Percentiles rank a stretch among this genome's conserved stretches.
Evolutionary conservation across 2,329 filamentous ascomycete species (phyloP).

Genomic region (Sclerotiophoma versabilis): DNA sequence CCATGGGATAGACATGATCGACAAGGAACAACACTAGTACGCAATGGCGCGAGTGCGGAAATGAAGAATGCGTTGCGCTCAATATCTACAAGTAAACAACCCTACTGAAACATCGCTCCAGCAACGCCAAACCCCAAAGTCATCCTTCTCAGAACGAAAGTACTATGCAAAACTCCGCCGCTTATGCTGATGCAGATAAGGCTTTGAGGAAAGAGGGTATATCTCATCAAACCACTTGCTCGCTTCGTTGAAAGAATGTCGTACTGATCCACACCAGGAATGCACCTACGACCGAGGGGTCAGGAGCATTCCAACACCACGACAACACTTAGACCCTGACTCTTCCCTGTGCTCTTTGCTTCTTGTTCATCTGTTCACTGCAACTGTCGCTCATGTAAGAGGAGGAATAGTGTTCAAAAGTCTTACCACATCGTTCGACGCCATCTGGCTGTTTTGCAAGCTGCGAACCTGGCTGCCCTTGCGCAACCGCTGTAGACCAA

Average conservation of each 20-base stretch:
- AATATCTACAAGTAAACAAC: conserved; percentile 5
- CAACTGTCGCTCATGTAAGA: conserved; percentile 15
- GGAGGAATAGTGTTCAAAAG: conserved; percentile 46
- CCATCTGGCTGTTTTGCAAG: conserved; percentile 61
- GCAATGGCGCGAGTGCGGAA: too few relatives aligned
- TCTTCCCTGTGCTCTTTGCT: neutral
- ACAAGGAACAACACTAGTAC: too few relatives aligned
- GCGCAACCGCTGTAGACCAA: conserved; percentile 63
- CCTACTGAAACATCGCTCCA: neutral
- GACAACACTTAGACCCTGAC: neutral
- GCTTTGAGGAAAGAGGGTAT: conserved; percentile 17
- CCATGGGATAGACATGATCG: too few relatives aligned
- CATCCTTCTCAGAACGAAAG: neutral
- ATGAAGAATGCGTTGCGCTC: too few relatives aligned
- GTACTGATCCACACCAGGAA: conserved; percentile 7
- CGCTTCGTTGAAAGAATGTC: neutral
- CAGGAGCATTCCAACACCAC: neutral
- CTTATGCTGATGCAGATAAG: conserved; percentile 22
- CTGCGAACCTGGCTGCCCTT: conserved; percentile 64
- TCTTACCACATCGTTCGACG: conserved; percentile 52
- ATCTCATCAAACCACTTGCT: conserved; percentile 18
- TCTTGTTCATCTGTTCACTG: neutral
- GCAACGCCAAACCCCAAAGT: neutral
- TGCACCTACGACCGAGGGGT: neutral
- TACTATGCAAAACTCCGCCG: conserved; percentile 20